A percentile compares a stretch with the other conserved stretches of the same genome.
phyloP scores from a whole-genome alignment of 2,329 filamentous ascomycete species.

The Berkeleyomyces rouxiae region DNA sequence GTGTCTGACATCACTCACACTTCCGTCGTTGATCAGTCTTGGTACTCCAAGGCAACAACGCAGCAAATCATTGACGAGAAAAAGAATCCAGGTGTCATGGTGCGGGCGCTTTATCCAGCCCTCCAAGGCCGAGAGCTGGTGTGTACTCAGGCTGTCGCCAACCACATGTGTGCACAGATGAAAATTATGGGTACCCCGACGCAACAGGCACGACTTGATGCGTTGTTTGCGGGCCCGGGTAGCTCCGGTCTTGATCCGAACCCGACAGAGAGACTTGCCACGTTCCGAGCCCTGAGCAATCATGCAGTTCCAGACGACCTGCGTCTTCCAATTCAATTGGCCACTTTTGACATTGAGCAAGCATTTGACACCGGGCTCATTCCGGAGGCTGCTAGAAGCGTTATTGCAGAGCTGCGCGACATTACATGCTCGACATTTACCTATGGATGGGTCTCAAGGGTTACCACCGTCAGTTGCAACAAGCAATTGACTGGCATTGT shows the following conservation, averaged over 20 bases:
- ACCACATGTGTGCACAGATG: constrained; percentile 3
- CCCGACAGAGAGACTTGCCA: not conserved
- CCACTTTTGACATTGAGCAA: not conserved
- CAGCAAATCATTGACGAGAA: not conserved
- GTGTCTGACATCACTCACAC: constrained; percentile 3
- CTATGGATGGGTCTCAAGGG: not conserved
- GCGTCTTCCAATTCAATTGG: not conserved
- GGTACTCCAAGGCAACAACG: constrained; percentile 2
- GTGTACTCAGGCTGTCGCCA: not conserved
- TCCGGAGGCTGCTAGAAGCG: not conserved
- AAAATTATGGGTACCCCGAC: constrained; percentile 3
- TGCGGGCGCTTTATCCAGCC: not conserved
- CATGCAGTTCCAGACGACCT: not conserved
- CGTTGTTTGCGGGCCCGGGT: not conserved
- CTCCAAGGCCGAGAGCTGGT: not conserved
- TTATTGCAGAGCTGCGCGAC: not conserved
- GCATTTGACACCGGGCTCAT: not conserved
- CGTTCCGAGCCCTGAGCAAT: not conserved
- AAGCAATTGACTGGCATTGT: constrained; percentile 1
- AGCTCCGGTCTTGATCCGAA: not conserved
- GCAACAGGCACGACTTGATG: not conserved
- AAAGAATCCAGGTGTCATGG: not conserved
- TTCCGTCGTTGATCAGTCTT: not conserved
- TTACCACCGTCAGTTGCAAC: constrained; percentile 1
- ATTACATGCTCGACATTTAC: constrained; percentile 2